Evolutionary conservation across 306 rosid genomes (phyloP).

Genomic region (Corylus avellana): DNA sequence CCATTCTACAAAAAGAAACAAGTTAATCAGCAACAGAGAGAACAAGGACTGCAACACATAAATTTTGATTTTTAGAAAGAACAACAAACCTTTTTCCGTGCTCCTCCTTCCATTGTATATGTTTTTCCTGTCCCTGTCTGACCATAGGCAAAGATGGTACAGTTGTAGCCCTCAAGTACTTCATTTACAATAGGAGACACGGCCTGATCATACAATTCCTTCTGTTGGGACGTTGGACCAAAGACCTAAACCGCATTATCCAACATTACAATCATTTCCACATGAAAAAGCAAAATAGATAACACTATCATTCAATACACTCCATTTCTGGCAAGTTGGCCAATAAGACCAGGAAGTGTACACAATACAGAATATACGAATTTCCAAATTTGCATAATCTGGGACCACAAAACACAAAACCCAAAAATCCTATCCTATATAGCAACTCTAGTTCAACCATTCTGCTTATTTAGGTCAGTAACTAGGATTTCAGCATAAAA

Average conservation of each 20-base stretch:
- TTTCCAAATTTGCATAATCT: conserved; percentile 5
- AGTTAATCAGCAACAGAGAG: conserved; percentile 10
- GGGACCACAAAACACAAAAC: conserved; percentile 15
- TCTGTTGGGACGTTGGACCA: conserved; percentile 92
- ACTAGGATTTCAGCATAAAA: background rate
- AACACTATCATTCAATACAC: background rate
- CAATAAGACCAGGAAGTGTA: conserved; percentile 14
- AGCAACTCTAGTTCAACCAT: background rate
- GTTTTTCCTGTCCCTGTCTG: conserved; percentile 99
- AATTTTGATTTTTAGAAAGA: background rate
- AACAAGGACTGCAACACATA: conserved; percentile 3
- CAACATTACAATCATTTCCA: conserved; percentile 31
- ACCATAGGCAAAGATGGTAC: conserved; percentile 97
- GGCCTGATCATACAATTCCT: conserved; percentile 88
- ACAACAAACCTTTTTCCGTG: conserved; percentile 77
- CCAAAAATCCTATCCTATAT: background rate
- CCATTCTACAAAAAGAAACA: conserved; percentile 66
- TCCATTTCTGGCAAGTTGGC: too few relatives aligned
- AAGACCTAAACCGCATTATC: conserved; percentile 64
- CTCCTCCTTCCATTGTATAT: conserved; percentile 99
- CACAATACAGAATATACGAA: conserved; percentile 19
- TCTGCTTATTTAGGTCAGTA: background rate
- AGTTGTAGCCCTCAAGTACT: conserved; percentile 98
- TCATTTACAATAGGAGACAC: conserved; percentile 93
- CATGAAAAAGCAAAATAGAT: background rate